Conservation (phyloP, 2,329 filamentous ascomycete species). For the Calcarisporium arbuscula region DNA sequence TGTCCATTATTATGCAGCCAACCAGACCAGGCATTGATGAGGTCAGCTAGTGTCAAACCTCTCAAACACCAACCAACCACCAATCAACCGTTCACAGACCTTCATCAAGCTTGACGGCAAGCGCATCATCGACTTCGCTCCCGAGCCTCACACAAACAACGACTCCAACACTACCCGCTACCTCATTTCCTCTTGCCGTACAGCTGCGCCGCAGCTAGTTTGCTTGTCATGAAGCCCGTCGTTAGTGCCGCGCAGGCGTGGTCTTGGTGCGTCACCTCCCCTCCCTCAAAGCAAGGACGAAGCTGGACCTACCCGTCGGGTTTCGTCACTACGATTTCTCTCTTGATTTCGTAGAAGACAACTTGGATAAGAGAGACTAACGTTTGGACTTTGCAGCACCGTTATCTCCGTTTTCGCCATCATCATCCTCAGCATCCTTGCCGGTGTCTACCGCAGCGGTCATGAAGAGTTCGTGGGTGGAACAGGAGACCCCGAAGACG, state of each 20-base stretch:
- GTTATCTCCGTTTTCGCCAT: slow-evolving; percentile 62
- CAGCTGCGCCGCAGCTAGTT: too few species aligned
- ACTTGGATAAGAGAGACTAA: too few species aligned
- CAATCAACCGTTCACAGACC: neutral
- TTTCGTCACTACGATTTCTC: too few species aligned
- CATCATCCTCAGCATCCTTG: slow-evolving; percentile 56
- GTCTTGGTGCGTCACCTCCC: slow-evolving; percentile 67
- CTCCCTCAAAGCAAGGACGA: too few species aligned
- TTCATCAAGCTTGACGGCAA: neutral
- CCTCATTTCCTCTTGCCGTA: too few species aligned
- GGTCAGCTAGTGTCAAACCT: too few species aligned
- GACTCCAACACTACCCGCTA: too few species aligned
- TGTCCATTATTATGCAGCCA: too few species aligned
- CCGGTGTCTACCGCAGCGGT: slow-evolving; percentile 68
- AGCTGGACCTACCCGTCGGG: too few species aligned
- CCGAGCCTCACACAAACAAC: too few species aligned
- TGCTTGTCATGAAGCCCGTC: slow-evolving; percentile 82
- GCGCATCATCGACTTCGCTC: neutral
- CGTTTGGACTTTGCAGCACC: slow-evolving; percentile 60
- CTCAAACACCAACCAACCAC: neutral
- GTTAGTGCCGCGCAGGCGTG: slow-evolving; percentile 89
- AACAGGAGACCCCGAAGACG: slow-evolving; percentile 64
- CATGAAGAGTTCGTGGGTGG: slow-evolving; percentile 82
- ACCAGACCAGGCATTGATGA: too few species aligned
- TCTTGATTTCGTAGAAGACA: too few species aligned